Evolutionary conservation across 495 filamentous ascomycete genomes (phyloP).

Genomic region (Penicillium bovifimosum): DNA sequence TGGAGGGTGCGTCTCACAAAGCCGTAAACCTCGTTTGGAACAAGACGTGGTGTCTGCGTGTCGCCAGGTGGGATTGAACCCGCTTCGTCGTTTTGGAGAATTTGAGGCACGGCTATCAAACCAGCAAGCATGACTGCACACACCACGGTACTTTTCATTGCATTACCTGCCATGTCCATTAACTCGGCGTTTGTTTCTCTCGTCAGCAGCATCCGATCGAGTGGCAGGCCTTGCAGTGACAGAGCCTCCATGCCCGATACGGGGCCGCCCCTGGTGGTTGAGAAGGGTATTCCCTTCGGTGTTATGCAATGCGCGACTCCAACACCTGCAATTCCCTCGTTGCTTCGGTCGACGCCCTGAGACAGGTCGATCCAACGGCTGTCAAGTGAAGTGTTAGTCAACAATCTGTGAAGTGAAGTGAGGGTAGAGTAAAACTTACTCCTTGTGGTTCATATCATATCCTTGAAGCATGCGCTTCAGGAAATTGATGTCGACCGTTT

Average conservation of each 20-base stretch:
- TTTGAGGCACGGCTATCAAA: constrained; percentile 40
- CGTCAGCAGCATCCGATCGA: constrained; percentile 56
- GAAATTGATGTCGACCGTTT: constrained; percentile 62
- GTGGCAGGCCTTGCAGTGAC: constrained; percentile 65
- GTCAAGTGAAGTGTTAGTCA: background rate
- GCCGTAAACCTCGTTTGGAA: constrained; percentile 1
- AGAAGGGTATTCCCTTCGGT: constrained; percentile 57
- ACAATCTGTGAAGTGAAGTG: background rate
- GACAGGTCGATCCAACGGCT: constrained; percentile 62
- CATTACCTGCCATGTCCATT: constrained; percentile 74
- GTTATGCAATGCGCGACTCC: constrained; percentile 70
- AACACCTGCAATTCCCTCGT: constrained; percentile 34
- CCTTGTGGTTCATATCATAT: constrained; percentile 62
- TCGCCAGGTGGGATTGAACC: background rate
- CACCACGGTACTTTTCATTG: constrained; percentile 75
- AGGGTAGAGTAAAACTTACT: constrained; percentile 27
- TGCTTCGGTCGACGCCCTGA: constrained; percentile 65
- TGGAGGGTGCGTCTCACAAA: constrained; percentile 10
- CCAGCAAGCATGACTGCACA: constrained; percentile 55
- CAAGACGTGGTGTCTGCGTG: constrained; percentile 1
- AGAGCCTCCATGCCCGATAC: constrained; percentile 63
- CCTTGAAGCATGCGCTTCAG: constrained; percentile 39
- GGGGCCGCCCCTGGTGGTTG: constrained; percentile 57
- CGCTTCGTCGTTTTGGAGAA: constrained; percentile 22
- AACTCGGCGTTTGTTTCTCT: constrained; percentile 59